phyloP scores from a whole-genome alignment of 306 rosid genomes.

The Ormosia semicastrata region DNA sequence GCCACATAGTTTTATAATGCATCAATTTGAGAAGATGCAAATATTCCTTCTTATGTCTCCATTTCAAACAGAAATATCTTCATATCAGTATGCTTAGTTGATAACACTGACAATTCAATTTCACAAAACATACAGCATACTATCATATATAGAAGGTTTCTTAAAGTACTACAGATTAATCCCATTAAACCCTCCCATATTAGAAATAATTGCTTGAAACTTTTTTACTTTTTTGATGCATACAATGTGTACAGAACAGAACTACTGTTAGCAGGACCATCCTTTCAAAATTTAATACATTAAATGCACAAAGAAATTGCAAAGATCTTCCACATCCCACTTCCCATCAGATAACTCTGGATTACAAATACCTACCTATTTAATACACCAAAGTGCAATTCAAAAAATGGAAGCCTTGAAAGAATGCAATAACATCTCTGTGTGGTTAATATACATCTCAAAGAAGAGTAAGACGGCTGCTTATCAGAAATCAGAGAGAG shows the following conservation, averaged over 20 bases:
- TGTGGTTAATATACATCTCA: constrained; percentile 84
- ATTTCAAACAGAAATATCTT: not conserved
- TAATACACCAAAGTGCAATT: constrained; percentile 92
- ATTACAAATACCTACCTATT: constrained; percentile 60
- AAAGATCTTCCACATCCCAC: constrained; percentile 18
- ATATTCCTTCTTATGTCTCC: constrained; percentile 6
- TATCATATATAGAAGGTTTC: not conserved
- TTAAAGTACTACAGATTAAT: not conserved
- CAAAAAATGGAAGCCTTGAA: constrained; percentile 88
- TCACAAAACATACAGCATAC: not conserved
- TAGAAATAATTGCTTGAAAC: not conserved
- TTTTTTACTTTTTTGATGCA: not conserved
- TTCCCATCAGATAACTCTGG: not conserved
- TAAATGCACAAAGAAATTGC: not conserved
- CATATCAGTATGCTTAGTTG: not conserved
- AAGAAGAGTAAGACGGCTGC: constrained; percentile 51
- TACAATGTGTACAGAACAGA: not conserved
- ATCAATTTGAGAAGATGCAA: not conserved
- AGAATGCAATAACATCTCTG: constrained; percentile 94
- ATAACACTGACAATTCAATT: not conserved
- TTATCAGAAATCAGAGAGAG: constrained; percentile 75
- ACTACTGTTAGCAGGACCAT: not conserved
- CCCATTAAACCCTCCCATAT: not conserved
- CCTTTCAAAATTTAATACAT: constrained; percentile 16
- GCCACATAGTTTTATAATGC: not conserved